Conservation (phyloP, 208 protist genomes). For the Leishmania tropica region DNA sequence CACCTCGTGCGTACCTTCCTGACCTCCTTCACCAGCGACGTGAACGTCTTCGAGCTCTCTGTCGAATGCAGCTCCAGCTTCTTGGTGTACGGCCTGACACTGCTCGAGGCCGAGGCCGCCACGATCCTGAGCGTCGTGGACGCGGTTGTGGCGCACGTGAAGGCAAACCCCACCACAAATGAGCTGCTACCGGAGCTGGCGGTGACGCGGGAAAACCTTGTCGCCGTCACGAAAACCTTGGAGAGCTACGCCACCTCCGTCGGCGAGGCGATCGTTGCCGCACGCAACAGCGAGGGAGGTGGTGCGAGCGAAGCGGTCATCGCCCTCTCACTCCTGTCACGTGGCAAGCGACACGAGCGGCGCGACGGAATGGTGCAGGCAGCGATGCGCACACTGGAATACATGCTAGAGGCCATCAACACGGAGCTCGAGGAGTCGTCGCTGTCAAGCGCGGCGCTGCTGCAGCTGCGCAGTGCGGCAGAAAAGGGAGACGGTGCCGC, state of each 20-base stretch:
- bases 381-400: conserved; percentile 52
- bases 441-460: conserved; percentile 34
- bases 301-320: neutral
- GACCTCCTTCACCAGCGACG: conserved; percentile 60
- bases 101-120: conserved; percentile 79
- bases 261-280: conserved; percentile 32
- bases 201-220: conserved; percentile 14
- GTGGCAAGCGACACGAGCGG: conserved; percentile 43
- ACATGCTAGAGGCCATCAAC: conserved; percentile 81
- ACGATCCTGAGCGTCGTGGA: conserved; percentile 64
- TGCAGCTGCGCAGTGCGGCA: conserved; percentile 35
- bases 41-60: conserved; percentile 84
- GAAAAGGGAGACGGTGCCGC: conserved; percentile 25
- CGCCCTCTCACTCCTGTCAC: conserved; percentile 8
- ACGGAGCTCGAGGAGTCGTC: conserved; percentile 62
- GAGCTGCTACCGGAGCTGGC: conserved; percentile 36
- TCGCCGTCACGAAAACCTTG: conserved; percentile 25
- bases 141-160: conserved; percentile 42
- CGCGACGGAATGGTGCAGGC: conserved; percentile 65
- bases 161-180: conserved; percentile 27
- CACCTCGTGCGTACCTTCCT: conserved; percentile 73
- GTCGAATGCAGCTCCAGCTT: conserved; percentile 78
- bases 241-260: conserved; percentile 31
- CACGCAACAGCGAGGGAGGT: conserved; percentile 16
- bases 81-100: conserved; percentile 58